A percentile compares a stretch with the other conserved stretches of the same genome.
These are phyloP conservation scores for Euphrasia confusa DNA, from an alignment of 257 asterid species.

Conservation along the genomic window DNA sequence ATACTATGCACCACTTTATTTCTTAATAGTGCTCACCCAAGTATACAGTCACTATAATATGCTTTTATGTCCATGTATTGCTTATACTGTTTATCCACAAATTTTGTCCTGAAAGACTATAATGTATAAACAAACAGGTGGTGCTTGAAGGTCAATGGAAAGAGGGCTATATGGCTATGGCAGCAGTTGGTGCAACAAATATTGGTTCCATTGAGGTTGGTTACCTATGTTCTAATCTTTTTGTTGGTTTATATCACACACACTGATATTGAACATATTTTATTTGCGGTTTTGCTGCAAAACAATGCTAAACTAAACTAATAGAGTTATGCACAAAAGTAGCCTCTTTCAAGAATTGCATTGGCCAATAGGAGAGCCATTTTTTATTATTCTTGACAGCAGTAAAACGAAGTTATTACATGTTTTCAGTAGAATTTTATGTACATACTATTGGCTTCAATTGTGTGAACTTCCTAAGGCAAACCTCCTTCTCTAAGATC, in stretches of 20 bases:
- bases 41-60: slow-evolving; percentile 5
- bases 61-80: slow-evolving; percentile 14
- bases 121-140: slow-evolving; percentile 50
- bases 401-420: slow-evolving; percentile 7
- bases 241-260: slow-evolving; percentile 6
- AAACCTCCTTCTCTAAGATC: not conserved
- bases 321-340: slow-evolving; percentile 8
- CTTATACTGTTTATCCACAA: slow-evolving; percentile 5
- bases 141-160: slow-evolving; percentile 94
- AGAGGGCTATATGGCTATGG: slow-evolving; percentile 96
- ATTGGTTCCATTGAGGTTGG: slow-evolving; percentile 91
- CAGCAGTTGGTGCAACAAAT: slow-evolving; percentile 93
- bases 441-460: slow-evolving; percentile 5
- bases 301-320: slow-evolving; percentile 11
- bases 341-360: slow-evolving; percentile 13
- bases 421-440: not conserved
- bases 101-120: slow-evolving; percentile 25
- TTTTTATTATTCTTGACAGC: not conserved
- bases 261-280: slow-evolving; percentile 16
- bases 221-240: slow-evolving; percentile 17
- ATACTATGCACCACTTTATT: not conserved
- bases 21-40: not conserved
- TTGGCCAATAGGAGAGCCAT: slow-evolving; percentile 3
- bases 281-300: slow-evolving; percentile 5
- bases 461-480: not conserved